Evolutionary conservation across 2,329 filamentous ascomycete species (phyloP), one percentile per base, ranked within the genome.

Genomic region (Colletotrichum sojae): DNA sequence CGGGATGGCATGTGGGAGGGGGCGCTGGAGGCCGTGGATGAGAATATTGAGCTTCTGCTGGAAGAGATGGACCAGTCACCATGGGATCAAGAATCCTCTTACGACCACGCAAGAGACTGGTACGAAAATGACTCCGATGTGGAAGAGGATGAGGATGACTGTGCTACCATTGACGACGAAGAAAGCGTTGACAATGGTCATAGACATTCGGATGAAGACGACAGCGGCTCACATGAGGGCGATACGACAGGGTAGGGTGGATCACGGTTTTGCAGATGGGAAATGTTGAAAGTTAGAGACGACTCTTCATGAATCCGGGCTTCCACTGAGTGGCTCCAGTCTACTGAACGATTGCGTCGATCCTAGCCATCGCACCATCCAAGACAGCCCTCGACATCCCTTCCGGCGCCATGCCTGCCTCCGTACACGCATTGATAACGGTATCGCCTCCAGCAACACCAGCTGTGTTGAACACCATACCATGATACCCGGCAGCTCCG

Each of bases 351-450:
- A 49, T 49, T 2, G 57, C 39, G 22, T 70, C 53, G 12, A 70
- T 45, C 2, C 67, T 61, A 1, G 67, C 63, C 63, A 70, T 49
- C 3, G 63, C 39, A 12, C 53, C 67, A 15, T 70, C 63, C 46
- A 70, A 12, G 1, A 68, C 58, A 1, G 56, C 65, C 8, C 25
- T 40, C 1, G 53, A 16, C 53, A 70, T 54, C 0, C 46, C 57
- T 12, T 68, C 63, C 2, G 67, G 67, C 4, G 74, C 69, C 39
- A 70, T 51, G 2, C 45, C 63, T 51, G 61, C 66, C 16, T 72
- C 71, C 2, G 60, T 63, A n/a, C 62, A 58, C 1, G 51, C 72
- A 31, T 69, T 72, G 16, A 71, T 57, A 8, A 70, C 49, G 6
- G 62, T 68, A 6, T 65, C 67, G 4, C 67, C 67, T 5, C 63